Evolutionary conservation across 1,139 yeast genomes (phyloP).

Genomic region (Sugiyamaella xylanicola): DNA sequence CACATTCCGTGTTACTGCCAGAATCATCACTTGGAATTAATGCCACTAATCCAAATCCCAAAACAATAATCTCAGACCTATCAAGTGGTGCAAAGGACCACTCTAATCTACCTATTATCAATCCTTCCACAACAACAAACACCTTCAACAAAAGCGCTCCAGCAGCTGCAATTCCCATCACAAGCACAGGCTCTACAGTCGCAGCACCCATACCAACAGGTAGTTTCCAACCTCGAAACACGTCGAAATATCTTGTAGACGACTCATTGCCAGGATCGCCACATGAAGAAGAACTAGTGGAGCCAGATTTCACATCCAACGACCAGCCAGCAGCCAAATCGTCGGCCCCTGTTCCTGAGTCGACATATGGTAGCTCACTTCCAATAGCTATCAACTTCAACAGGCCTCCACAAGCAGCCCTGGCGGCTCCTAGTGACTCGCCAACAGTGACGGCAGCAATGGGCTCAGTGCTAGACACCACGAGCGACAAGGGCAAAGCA

Average conservation of each 20-base stretch:
- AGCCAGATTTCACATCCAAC: neutral
- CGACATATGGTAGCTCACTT: slow-evolving; percentile 29
- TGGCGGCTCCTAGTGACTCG: too few species aligned
- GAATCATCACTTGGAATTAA: neutral
- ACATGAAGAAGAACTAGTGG: neutral
- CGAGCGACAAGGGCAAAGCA: slow-evolving; percentile 1
- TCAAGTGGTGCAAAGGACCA: neutral
- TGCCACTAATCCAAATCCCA: neutral
- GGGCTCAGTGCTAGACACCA: neutral
- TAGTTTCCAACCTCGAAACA: slow-evolving; percentile 11
- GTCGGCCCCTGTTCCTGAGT: neutral
- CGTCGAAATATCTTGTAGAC: slow-evolving; percentile 16
- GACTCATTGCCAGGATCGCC: slow-evolving; percentile 17
- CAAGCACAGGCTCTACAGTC: neutral
- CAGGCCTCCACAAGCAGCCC: slow-evolving; percentile 1
- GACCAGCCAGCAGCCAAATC: neutral
- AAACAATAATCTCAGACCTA: neutral
- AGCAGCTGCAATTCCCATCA: neutral
- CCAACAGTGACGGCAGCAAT: neutral
- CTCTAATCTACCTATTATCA: neutral
- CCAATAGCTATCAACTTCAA: slow-evolving; percentile 29
- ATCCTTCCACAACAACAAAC: neutral
- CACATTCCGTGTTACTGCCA: neutral
- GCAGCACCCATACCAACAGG: neutral
- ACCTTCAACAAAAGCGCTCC: neutral